Base-by-base conservation (phyloP, 768 basidiomycete genomes). In the Kwoniella pini region DNA sequence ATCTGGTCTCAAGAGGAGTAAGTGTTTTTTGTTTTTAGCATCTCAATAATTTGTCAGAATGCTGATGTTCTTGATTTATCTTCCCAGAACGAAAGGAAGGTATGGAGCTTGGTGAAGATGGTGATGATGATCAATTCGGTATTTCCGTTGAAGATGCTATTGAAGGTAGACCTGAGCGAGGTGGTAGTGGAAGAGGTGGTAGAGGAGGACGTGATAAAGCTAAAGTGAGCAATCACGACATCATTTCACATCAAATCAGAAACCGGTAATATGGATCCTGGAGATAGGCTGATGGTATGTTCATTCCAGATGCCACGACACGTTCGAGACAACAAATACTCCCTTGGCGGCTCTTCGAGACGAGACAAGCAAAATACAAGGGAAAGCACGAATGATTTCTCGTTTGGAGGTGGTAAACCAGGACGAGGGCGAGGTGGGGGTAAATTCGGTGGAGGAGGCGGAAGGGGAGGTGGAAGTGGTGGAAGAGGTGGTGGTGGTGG, bases 121-220 rank as follows among this genome's bases (percentile, higher is more conserved):
- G 77, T 17, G 85, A 82, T 15, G 86, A 84, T 60, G 86, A 86
- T 55, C 87, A 85, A 27, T 96, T 96, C 72, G 92, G 94, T 70
- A 83, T 97, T 60, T 88, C 89, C 0, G 86, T 96, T 33, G 92
- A 98, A 75, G 90, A 95, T 60, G 91, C 91, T 10, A 86, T 94
- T 68, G 71, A 72, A 43, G 74, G 65, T 15, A 57, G 69, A 39
- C 58, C 68, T 1, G 61, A 64, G 19, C 52, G 65, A n/a, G 65
- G 60, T 31, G 68, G 54, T 12, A 65, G 69, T 28, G 68, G 57
- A 2, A 46, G 69, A 39, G 70, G 72, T 19, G 73, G 71, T 21
- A 54, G 75, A 24, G 74, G 71, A 19, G 57, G 67, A 28, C 51
- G 60, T 17, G 61, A 60, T 48, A 74, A 77, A 64, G 54, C 64